phyloP scores from a whole-genome alignment of 2,329 filamentous ascomycete genomes.

The Cordyceps javanica region DNA sequence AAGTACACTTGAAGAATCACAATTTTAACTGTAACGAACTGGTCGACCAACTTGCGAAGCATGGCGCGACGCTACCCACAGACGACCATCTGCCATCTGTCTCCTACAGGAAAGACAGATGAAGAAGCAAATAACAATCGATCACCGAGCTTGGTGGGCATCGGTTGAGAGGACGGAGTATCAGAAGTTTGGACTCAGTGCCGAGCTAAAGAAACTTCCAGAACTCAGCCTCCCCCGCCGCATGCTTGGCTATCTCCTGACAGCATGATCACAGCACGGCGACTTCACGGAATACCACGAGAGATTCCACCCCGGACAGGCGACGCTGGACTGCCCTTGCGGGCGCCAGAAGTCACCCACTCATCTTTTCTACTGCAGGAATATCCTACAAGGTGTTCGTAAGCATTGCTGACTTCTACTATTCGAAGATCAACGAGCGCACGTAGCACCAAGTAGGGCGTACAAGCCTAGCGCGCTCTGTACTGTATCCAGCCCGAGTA shows the following conservation, averaged over 20 bases:
- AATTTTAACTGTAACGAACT: neutral
- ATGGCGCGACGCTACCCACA: neutral
- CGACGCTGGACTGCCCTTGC: neutral
- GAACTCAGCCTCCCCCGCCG: neutral
- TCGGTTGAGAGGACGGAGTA: neutral
- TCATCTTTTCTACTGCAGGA: neutral
- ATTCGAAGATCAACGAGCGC: neutral
- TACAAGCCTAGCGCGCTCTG: neutral
- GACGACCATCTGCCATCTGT: neutral
- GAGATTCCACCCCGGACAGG: neutral
- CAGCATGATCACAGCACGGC: neutral
- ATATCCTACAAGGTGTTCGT: neutral
- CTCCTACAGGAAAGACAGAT: neutral
- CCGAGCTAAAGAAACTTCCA: neutral
- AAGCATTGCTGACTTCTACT: too few species aligned
- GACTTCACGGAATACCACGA: neutral
- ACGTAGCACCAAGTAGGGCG: neutral
- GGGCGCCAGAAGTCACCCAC: neutral
- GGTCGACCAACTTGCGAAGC: neutral
- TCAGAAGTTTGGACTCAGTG: neutral
- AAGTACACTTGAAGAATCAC: slow-evolving; percentile 4
- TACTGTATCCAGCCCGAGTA: neutral
- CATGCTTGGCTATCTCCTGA: neutral
- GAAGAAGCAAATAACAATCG: neutral
- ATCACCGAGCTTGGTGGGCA: neutral